Conservation (phyloP, 2,329 filamentous ascomycete genomes). For the Cladosporium sp. region DNA sequence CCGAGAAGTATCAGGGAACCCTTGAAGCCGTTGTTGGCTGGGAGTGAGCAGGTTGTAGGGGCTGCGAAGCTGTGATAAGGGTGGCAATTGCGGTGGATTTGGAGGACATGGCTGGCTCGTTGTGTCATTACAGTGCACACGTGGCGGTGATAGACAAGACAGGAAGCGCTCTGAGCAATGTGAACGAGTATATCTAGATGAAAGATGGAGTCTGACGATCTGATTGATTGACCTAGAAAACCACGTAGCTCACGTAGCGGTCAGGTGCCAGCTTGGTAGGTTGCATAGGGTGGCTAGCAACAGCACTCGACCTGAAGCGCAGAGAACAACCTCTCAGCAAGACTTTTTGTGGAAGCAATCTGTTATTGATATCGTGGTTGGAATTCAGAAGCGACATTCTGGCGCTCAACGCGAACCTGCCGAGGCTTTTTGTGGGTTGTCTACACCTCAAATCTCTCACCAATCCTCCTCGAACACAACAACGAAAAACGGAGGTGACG, state of each 20-base stretch:
- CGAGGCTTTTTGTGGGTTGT: background rate
- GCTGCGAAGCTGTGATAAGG: slow-evolving; percentile 35
- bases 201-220: background rate
- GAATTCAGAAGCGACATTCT: background rate
- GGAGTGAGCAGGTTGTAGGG: slow-evolving; percentile 28
- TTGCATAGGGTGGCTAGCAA: background rate
- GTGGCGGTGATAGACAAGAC: too few species aligned
- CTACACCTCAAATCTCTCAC: background rate
- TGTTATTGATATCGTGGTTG: background rate
- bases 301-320: background rate
- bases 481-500: too few species aligned
- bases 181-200: background rate
- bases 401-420: background rate
- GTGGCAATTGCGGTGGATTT: slow-evolving; percentile 25
- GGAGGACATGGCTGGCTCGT: background rate
- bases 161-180: too few species aligned
- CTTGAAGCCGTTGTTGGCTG: slow-evolving; percentile 34
- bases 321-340: background rate
- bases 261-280: too few species aligned
- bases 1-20: slow-evolving; percentile 53
- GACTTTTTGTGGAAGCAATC: background rate
- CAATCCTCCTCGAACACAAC: background rate
- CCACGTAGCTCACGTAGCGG: too few species aligned
- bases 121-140: background rate
- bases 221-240: too few species aligned